These are phyloP conservation scores for Fusarium buxicola DNA, from an alignment of 2,329 filamentous ascomycete genomes.

Conservation along the genomic window DNA sequence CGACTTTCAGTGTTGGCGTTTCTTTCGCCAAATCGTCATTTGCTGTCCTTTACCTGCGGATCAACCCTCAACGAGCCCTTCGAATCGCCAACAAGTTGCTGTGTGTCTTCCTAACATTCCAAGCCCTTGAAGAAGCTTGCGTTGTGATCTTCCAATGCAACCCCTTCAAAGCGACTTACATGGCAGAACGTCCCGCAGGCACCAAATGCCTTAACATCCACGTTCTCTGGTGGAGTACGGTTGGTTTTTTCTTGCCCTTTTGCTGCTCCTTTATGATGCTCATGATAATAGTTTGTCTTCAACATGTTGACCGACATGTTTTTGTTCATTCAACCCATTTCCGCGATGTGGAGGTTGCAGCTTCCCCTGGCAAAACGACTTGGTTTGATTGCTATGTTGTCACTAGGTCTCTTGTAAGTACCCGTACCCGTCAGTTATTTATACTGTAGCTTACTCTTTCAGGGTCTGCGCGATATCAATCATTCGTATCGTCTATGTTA, in stretches of 20 bases:
- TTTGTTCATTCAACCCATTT: conserved; percentile 53
- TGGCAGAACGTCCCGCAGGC: conserved; percentile 21
- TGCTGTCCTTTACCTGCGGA: conserved; percentile 48
- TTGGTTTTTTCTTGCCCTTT: conserved; percentile 32
- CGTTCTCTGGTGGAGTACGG: conserved; percentile 50
- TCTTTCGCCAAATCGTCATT: conserved; percentile 49
- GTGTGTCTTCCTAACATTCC: conserved; percentile 44
- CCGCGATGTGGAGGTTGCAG: conserved; percentile 52
- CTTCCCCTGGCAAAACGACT: conserved; percentile 47
- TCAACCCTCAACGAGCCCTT: conserved; percentile 44
- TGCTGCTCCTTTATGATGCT: not conserved
- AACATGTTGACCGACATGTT: conserved; percentile 53
- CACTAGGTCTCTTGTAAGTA: conserved; percentile 44
- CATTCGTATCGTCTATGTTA: conserved; percentile 45
- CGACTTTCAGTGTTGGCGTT: conserved; percentile 47
- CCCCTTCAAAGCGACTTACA: conserved; percentile 46
- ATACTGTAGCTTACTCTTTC: not conserved
- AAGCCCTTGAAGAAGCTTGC: conserved; percentile 47
- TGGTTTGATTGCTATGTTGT: conserved; percentile 46
- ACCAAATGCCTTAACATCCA: conserved; percentile 46
- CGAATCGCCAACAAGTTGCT: conserved; percentile 46
- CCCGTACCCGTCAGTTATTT: too few relatives aligned
- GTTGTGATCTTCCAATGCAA: conserved; percentile 47
- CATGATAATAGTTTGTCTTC: conserved; percentile 44
- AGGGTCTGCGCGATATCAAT: conserved; percentile 45